These are phyloP conservation scores for Lodderomyces parapsilosis DNA, from an alignment of 1,139 yeast species.

Conservation along the genomic window DNA sequence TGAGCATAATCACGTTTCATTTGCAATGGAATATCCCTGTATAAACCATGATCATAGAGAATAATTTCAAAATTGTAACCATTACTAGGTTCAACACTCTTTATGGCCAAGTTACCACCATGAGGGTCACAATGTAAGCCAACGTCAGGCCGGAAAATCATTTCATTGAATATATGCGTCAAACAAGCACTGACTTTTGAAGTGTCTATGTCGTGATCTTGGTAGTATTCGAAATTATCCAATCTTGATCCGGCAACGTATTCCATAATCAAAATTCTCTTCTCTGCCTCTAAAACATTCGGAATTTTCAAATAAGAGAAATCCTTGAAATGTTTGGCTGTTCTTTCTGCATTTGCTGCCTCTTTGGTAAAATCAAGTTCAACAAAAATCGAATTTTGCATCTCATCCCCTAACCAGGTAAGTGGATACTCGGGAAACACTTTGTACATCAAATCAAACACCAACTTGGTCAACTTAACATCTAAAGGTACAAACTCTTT, in stretches of 20 bases:
- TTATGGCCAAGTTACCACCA: slow-evolving; percentile 91
- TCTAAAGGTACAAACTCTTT: slow-evolving; percentile 90
- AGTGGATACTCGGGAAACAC: slow-evolving; percentile 93
- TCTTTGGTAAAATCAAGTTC: slow-evolving; percentile 88
- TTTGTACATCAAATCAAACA: slow-evolving; percentile 70
- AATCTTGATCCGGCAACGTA: slow-evolving; percentile 78
- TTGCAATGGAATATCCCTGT: slow-evolving; percentile 76
- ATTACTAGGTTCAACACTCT: slow-evolving; percentile 38
- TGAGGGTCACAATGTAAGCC: slow-evolving; percentile 98
- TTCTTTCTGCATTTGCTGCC: slow-evolving; percentile 73
- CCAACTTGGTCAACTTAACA: slow-evolving; percentile 71
- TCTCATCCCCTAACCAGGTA: slow-evolving; percentile 91
- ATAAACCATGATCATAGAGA: slow-evolving; percentile 92
- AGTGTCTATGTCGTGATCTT: slow-evolving; percentile 62
- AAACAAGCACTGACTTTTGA: slow-evolving; percentile 81
- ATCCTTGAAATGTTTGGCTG: slow-evolving; percentile 63
- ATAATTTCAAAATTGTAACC: slow-evolving; percentile 87
- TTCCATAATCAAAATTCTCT: slow-evolving; percentile 85
- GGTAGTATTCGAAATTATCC: slow-evolving; percentile 69
- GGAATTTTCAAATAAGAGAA: slow-evolving; percentile 85
- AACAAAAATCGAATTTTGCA: slow-evolving; percentile 79
- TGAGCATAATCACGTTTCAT: slow-evolving; percentile 83
- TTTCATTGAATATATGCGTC: slow-evolving; percentile 86
- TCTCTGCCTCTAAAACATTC: slow-evolving; percentile 59
- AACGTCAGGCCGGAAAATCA: slow-evolving; percentile 92